These are phyloP conservation scores for Diversispora epigaea DNA, from an alignment of 192 early-diverging fungal genomes.

Conservation along the genomic window DNA sequence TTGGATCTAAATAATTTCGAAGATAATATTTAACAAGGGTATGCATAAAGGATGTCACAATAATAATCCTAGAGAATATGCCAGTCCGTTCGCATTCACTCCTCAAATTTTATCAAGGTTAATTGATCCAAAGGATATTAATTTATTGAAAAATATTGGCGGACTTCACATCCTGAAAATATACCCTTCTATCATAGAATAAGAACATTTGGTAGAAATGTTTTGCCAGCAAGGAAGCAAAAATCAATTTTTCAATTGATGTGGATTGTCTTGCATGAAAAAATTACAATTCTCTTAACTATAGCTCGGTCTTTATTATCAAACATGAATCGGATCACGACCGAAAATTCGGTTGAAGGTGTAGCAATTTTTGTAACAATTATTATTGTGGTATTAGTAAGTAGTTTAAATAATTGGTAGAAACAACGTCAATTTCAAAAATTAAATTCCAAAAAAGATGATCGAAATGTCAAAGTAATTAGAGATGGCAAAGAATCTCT, in stretches of 20 bases:
- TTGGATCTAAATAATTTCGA: too few relatives aligned
- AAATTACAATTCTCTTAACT: constrained; percentile 74
- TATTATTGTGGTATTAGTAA: constrained; percentile 73
- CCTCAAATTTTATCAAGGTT: constrained; percentile 49
- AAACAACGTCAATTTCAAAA: constrained; percentile 87
- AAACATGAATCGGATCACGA: constrained; percentile 39
- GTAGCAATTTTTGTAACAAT: constrained; percentile 81
- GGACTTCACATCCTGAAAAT: constrained; percentile 30
- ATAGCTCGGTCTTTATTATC: constrained; percentile 72
- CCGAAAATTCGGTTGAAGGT: constrained; percentile 78
- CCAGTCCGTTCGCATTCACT: constrained; percentile 57
- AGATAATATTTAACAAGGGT: too few relatives aligned
- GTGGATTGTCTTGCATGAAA: constrained; percentile 82
- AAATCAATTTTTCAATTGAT: constrained; percentile 73
- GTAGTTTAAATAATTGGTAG: constrained; percentile 80
- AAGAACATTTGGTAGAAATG: constrained; percentile 65
- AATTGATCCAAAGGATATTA: constrained; percentile 60
- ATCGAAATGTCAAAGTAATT: constrained; percentile 66
- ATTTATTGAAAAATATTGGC: constrained; percentile 42
- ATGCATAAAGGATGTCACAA: too few relatives aligned
- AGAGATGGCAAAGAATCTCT: constrained; percentile 67
- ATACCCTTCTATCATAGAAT: constrained; percentile 53
- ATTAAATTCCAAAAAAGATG: constrained; percentile 83
- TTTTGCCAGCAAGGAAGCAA: constrained; percentile 65
- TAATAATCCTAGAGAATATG: too few relatives aligned